These are phyloP conservation scores for Penicillium sp. DNA, from an alignment of 2,329 filamentous ascomycete genomes.

Conservation along the genomic window DNA sequence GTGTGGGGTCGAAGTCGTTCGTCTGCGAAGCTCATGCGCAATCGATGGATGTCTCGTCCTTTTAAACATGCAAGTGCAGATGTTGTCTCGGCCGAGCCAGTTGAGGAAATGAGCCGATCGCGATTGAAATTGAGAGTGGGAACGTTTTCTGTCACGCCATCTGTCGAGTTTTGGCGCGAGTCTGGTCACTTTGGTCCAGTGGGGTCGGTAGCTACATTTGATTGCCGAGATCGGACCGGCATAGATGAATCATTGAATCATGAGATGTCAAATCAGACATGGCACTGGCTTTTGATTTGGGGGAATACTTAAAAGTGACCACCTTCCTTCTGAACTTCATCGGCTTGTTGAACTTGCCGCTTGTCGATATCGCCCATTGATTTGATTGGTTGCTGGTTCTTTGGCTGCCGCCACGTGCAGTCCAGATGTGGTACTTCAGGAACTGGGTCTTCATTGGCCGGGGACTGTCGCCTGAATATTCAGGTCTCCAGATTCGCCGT, in stretches of 20 bases:
- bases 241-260: not conserved
- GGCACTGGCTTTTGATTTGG: not conserved
- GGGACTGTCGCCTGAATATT: rapidly evolving
- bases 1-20: not conserved
- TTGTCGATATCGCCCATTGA: not conserved
- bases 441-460: conserved; percentile 8
- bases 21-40: no score
- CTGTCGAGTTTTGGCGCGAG: conserved; percentile 14
- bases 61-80: not conserved
- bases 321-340: not conserved
- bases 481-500: not conserved
- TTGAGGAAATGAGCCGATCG: conserved; percentile 1
- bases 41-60: not conserved
- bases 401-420: not conserved
- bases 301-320: not conserved
- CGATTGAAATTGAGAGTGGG: conserved; percentile 3
- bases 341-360: no score
- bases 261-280: no score
- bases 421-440: not conserved
- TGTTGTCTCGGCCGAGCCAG: conserved; percentile 22
- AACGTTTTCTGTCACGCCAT: conserved; percentile 22
- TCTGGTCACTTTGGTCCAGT: not conserved
- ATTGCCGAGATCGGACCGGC: not conserved
- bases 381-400: conserved; percentile 3
- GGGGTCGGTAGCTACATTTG: not conserved